Evolutionary conservation across 805 yeast genomes (phyloP), one percentile per base, ranked within the genome.

Genomic region (Saturnispora sekii): DNA sequence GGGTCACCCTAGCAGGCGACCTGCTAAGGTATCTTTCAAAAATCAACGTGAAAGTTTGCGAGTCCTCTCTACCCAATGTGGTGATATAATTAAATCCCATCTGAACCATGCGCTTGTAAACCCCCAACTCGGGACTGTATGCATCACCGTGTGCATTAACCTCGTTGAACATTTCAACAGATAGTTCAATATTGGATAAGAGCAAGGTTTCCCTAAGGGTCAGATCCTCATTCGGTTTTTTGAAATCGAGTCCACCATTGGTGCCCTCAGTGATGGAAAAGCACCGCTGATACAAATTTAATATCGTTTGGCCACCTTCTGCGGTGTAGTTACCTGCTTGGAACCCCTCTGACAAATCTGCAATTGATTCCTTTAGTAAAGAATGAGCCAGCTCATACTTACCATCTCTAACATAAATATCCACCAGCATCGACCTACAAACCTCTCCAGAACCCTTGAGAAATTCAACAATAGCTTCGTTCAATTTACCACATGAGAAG

Each of bases 21-120:
- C 73, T 60, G 35, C 70, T 72, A 32, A 84, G 61, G 46, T 82
- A 77, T 36, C 64, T 61, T 29, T 77, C 70, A 51, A 82, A 71
- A 2, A 82, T 77, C 14, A 65, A 63, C 43, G 77, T 61, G 48
- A 84, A 75, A 1, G 81, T 72, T 33, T 54, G 53, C 1, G 63
- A 50, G 11, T 53, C 41, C 32, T 56, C 56, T 29, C 53, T 48
- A 32, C 56, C 51, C 10, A 58, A 48, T 47, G 63, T 64, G 18
- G 71, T 64, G 43, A 71, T 53, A 31, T 55, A 63, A 3, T 71
- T 62, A 51, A 72, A 72, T 1, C 69, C 48, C 38, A 66, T 72
- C 51, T 70, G 74, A 1, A 70, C 56, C 10, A 66, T 51, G 41
- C 70, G 57, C 39, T 69, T 70, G 34, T 64, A 61, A 2, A 65